Percentiles rank a stretch among this genome's conserved stretches.
Conservation (phyloP, 2,329 filamentous ascomycete species). For the Gnomoniopsis sp. region DNA sequence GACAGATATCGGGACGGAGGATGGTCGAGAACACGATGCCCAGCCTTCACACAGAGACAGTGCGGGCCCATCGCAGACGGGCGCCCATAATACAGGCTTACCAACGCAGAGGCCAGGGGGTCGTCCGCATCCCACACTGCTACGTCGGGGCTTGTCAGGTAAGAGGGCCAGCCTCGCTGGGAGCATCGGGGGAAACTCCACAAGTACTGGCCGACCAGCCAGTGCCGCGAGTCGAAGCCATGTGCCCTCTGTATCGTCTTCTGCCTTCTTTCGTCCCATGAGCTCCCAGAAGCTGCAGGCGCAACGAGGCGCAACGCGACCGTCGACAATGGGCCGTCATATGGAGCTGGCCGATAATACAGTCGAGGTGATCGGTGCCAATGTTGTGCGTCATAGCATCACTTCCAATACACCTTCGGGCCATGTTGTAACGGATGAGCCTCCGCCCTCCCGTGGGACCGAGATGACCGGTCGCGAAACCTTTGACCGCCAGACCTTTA, state of each 20-base stretch:
- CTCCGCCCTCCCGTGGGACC: slow-evolving; percentile 30
- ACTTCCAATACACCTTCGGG: slow-evolving; percentile 26
- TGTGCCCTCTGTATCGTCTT: slow-evolving; percentile 82
- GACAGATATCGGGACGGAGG: slow-evolving; percentile 61
- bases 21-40: slow-evolving; percentile 43
- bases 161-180: slow-evolving; percentile 38
- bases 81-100: slow-evolving; percentile 49
- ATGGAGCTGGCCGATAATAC: slow-evolving; percentile 18
- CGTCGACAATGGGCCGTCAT: slow-evolving; percentile 38
- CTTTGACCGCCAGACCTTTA: slow-evolving; percentile 67
- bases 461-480: slow-evolving; percentile 56
- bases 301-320: slow-evolving; percentile 64
- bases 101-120: slow-evolving; percentile 41
- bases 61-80: slow-evolving; percentile 43
- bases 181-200: slow-evolving; percentile 32
- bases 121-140: slow-evolving; percentile 53
- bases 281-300: slow-evolving; percentile 92
- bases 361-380: slow-evolving; percentile 12
- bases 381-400: slow-evolving; percentile 27
- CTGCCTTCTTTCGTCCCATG: slow-evolving; percentile 95
- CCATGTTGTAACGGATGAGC: slow-evolving; percentile 8
- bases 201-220: slow-evolving; percentile 51
- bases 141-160: slow-evolving; percentile 48
- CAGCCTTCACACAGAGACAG: slow-evolving; percentile 26
- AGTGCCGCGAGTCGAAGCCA: slow-evolving; percentile 79